Conservation (phyloP, 306 rosid species). For the barrel medic (Medicago truncatula) region MtrunA17r5.0-ANR NC_053045.1:25937001-25937500, state of each 20-base stretch:
- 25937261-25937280: constrained; percentile 86
- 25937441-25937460: background rate
- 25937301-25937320: constrained; percentile 91
- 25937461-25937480: too few species aligned
- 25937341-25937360: background rate
- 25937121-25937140: background rate
- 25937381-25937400: constrained; percentile 7
- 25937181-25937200: constrained; percentile 79
- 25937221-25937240: constrained; percentile 37
- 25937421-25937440: background rate
- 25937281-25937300: constrained; percentile 90
- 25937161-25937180: constrained; percentile 13
- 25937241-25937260: constrained; percentile 52
- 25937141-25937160: background rate
- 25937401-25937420: background rate
- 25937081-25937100: constrained; percentile 93
- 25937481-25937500: too few species aligned
- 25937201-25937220: constrained; percentile 85
- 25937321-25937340: constrained; percentile 14
- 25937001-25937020: constrained; percentile 79
- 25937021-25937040: constrained; percentile 83
- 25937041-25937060: constrained; percentile 80
- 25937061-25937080: constrained; percentile 82
- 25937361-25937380: background rate
- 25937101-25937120: background rate